Evolutionary conservation across 73 alveolate species (phyloP), one percentile per base, ranked within the genome.

Genomic region (Paramecium biaurelia): DNA sequence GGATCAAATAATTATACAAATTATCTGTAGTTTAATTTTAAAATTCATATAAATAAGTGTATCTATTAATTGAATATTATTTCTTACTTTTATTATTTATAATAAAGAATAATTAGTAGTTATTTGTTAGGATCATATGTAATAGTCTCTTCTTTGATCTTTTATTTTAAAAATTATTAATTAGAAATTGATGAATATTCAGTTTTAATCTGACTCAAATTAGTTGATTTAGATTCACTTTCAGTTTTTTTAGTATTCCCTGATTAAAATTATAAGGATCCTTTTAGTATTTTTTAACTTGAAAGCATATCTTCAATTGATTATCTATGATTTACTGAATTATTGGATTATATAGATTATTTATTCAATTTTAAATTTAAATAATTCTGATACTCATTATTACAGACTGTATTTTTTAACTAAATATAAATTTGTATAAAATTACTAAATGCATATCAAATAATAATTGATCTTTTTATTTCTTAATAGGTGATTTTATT

Each of bases 81-180:
- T 6, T 63, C 5, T 38, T 79, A 79, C 90, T 79, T 79, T 47
- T 79, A 79, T 79, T 32, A 42, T 79, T 79, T 79, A 23, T 79
- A 79, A 24, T 79, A 79, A n/a, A 79, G 43, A 23, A 79, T 45
- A 1, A 79, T 79, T 21, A 14, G 43, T 23, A 79, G 6, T 45
- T 79, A 34, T 45, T 79, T 79, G 14, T 42, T 79, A 11, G 49
- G 26, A 79, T 79, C 90, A 24, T 79, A 79, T 37, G 20, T 10
- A 7, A n/a, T 26, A 1, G 7, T 28, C 6, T 72, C 86, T 5
- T 72, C 86, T 72, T 32, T 35, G 20, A 2, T 63, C 23, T 30
- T 63, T 63, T 30, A 63, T 37, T 72, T 72, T 72, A 9, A 34
- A 5, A 23, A 23, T 14, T 41, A 42, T 24, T 18, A 63, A 63